Percentiles rank a stretch among this genome's conserved stretches.
phyloP scores from a whole-genome alignment of 2,329 filamentous ascomycete genomes.

The Talaromyces albobiverticillius region DNA sequence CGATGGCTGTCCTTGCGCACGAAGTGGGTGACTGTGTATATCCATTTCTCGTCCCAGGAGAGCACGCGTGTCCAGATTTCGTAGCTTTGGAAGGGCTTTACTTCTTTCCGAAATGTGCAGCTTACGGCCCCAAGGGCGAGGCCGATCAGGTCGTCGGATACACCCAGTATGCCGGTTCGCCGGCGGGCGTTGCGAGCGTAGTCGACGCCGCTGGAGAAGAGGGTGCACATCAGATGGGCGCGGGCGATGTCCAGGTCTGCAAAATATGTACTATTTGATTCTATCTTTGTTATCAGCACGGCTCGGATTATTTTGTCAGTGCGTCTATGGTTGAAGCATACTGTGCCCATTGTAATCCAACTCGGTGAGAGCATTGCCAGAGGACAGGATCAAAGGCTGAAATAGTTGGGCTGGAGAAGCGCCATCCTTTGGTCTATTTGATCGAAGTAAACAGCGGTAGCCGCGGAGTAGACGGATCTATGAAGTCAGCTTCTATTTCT shows the following conservation, averaged over 20 bases:
- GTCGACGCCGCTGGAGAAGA: conserved; percentile 17
- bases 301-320: neutral
- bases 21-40: conserved; percentile 30
- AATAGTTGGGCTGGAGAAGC: conserved; percentile 15
- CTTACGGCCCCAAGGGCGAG: conserved; percentile 21
- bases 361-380: conserved; percentile 15
- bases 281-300: conserved; percentile 2
- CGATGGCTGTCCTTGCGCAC: conserved; percentile 18
- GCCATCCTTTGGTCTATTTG: conserved; percentile 13
- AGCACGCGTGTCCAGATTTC: conserved; percentile 26
- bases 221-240: conserved; percentile 44
- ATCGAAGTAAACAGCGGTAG: conserved; percentile 16
- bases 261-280: conserved; percentile 57
- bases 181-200: conserved; percentile 16
- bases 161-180: conserved; percentile 14
- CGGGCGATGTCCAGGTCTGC: conserved; percentile 54
- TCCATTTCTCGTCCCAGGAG: conserved; percentile 30
- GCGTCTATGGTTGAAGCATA: neutral
- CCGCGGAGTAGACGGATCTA: conserved; percentile 17
- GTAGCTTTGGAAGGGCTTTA: conserved; percentile 22
- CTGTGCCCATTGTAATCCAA: conserved; percentile 21
- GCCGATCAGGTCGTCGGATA: conserved; percentile 15
- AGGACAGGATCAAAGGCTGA: conserved; percentile 16
- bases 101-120: conserved; percentile 23
- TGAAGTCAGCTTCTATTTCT: neutral